Conservation (phyloP, 192 early-diverging fungal genomes). For the Coemansia guatemalensis region DNA sequence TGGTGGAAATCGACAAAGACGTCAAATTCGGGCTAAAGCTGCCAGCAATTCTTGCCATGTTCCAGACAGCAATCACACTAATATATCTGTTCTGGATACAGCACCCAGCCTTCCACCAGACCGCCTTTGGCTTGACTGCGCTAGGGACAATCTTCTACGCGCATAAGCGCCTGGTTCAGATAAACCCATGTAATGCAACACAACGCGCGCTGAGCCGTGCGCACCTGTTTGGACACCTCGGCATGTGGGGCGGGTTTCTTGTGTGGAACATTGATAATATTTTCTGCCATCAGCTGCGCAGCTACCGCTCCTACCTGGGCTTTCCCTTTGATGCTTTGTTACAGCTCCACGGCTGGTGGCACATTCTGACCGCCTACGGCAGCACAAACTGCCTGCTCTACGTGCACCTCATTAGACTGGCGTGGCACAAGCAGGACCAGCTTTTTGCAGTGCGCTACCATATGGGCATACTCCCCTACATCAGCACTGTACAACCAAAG, state of each 20-base stretch:
- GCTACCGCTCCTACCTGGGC: constrained; percentile 50
- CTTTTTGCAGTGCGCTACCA: constrained; percentile 33
- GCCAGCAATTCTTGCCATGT: constrained; percentile 34
- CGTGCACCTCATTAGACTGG: constrained; percentile 44
- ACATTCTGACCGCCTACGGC: constrained; percentile 55
- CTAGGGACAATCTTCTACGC: constrained; percentile 23
- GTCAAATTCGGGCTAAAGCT: constrained; percentile 37
- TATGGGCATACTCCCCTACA: constrained; percentile 33
- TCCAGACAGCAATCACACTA: constrained; percentile 49
- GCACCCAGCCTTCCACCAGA: constrained; percentile 68
- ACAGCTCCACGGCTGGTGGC: constrained; percentile 65
- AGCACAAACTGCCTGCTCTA: constrained; percentile 46
- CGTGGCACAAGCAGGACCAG: constrained; percentile 39
- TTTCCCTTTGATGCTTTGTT: constrained; percentile 53
- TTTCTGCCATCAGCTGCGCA: constrained; percentile 59
- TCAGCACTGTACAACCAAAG: constrained; percentile 28
- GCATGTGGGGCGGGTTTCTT: constrained; percentile 55
- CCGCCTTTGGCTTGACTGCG: constrained; percentile 37
- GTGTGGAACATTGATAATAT: constrained; percentile 75
- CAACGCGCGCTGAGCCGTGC: constrained; percentile 22
- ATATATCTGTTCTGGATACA: constrained; percentile 60
- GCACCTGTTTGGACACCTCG: constrained; percentile 22
- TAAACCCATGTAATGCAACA: constrained; percentile 24
- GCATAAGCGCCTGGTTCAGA: constrained; percentile 18
- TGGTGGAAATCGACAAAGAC: constrained; percentile 43